These are phyloP conservation scores for Clavaria fumosa DNA, from an alignment of 768 basidiomycete species.

Conservation along the genomic window DNA sequence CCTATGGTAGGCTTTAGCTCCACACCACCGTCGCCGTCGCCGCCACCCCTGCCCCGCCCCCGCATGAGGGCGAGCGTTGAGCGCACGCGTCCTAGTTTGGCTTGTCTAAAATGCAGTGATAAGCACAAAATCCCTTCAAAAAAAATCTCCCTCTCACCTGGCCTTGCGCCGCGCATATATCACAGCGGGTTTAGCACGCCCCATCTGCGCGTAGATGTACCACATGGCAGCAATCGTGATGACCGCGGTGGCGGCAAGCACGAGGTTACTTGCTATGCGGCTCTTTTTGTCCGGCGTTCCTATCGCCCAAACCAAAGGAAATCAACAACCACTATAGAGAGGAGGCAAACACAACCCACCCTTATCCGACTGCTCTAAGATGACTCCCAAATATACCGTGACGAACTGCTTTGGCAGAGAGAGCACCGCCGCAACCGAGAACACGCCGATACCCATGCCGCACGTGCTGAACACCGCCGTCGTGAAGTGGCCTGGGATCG, in stretches of 20 bases:
- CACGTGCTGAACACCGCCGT: conserved; percentile 82
- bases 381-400: conserved; percentile 80
- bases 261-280: conserved; percentile 51
- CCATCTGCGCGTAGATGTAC: conserved; percentile 68
- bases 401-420: conserved; percentile 86
- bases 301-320: conserved; percentile 11
- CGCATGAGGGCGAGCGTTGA: no score
- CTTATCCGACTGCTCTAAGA: conserved; percentile 39
- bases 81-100: no score
- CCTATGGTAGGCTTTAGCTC: no score
- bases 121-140: conserved; percentile 1
- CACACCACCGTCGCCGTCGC: no score
- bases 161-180: conserved; percentile 59
- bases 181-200: conserved; percentile 46
- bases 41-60: no score
- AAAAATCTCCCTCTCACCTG: conserved; percentile 25
- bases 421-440: conserved; percentile 63
- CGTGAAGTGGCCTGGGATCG: conserved; percentile 81
- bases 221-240: conserved; percentile 70
- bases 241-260: conserved; percentile 50
- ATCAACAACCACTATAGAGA: neutral
- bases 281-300: conserved; percentile 29
- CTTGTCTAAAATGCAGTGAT: conserved; percentile 29
- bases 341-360: conserved; percentile 13
- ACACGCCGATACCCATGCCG: conserved; percentile 70